Evolutionary conservation across 495 filamentous ascomycete genomes (phyloP).

Genomic region (Xylaria venustula): DNA sequence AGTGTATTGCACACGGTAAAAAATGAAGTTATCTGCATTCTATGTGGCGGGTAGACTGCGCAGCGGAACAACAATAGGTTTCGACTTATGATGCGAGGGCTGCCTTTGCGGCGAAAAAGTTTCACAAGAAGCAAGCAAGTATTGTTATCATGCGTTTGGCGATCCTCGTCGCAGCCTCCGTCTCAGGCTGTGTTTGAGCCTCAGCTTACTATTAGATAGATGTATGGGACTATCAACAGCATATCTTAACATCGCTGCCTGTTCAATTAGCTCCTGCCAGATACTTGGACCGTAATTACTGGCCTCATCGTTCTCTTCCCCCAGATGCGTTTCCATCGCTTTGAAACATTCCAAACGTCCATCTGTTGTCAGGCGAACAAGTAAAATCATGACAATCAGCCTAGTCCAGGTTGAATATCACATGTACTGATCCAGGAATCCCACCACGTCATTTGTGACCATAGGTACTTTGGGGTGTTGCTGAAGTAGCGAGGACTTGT

Average conservation of each 20-base stretch:
- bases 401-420: not conserved
- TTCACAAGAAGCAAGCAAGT: not conserved
- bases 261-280: too few relatives aligned
- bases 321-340: not conserved
- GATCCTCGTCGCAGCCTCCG: constrained; percentile 10
- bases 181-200: constrained; percentile 11
- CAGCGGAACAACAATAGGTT: not conserved
- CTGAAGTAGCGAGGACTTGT: too few relatives aligned
- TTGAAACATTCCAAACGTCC: not conserved
- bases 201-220: not conserved
- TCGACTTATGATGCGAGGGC: not conserved
- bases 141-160: constrained; percentile 2
- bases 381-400: not conserved
- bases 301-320: too few relatives aligned
- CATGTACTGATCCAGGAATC: too few relatives aligned
- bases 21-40: too few relatives aligned
- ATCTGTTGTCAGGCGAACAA: not conserved
- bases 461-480: too few relatives aligned
- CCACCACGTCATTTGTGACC: too few relatives aligned
- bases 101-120: not conserved
- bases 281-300: too few relatives aligned
- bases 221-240: not conserved
- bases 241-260: too few relatives aligned
- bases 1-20: too few relatives aligned
- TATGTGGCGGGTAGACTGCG: too few relatives aligned